Base-by-base conservation (phyloP, 768 basidiomycete species). In the Phaeotremella skinneri region DNA sequence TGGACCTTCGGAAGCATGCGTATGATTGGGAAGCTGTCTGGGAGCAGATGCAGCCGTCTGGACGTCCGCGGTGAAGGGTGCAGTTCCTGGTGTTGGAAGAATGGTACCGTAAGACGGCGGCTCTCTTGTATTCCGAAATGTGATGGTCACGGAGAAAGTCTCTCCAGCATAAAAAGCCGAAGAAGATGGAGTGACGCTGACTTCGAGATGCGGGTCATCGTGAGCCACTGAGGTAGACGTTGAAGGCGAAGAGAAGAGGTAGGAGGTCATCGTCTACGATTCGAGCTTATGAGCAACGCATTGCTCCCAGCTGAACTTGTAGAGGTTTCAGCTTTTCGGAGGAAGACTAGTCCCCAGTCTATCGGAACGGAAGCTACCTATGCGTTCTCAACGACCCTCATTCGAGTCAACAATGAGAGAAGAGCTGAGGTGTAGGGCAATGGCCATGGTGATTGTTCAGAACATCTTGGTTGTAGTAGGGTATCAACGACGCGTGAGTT, bases 111-210 rank as follows among this genome's bases (percentile, higher is more conserved):
- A 32, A 4, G 26, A 43, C 11, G 62, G 49, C 5, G 62, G 58
- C 30, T 17, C 42, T 1, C 84, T 84, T 3, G 85, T 86, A 74
- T 94, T 96, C 50, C 88, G 87, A 76, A 96, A 91, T 0, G 88
- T 87, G 64, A 97, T 85, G 2, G 85, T 87, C 13, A 89, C 90
- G 2, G 85, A 81, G 77, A 94, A 90, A 0, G 83, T 80, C 77
- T 97, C 93, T 56, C 93, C 93, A 0, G 93, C 90, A 75, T 93
- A 97, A 78, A 88, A 97, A 0, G 91, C 89, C 0, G 90, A 87
- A 62, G 91, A 88, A 0, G 88, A 82, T 1, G 93, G 93, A 0
- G 70, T 74, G 52, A 80, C 73, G 5, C 74, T 75, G 21, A 80
- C 61, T 56, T 69, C 63, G n/a, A 79, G 56, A 51, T 71, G 69